These are phyloP conservation scores for Euphorbia corollata DNA, from an alignment of 441 rosid species.

Conservation along the genomic window DNA sequence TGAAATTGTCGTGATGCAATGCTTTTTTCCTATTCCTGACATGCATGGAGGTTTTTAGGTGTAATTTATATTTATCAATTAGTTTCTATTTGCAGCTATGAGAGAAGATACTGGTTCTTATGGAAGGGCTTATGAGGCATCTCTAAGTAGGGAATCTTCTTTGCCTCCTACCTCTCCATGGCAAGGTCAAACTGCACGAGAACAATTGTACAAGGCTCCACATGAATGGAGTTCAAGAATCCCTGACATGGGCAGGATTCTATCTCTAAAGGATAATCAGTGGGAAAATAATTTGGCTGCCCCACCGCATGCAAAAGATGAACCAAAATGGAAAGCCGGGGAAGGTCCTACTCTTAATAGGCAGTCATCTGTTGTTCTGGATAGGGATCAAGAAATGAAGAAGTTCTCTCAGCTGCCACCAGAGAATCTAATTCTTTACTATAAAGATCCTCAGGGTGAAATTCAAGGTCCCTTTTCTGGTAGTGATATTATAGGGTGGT, in stretches of 20 bases:
- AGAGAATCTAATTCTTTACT: conserved; percentile 66
- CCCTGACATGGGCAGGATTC: conserved; percentile 45
- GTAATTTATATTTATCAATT: neutral
- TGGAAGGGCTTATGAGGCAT: conserved; percentile 44
- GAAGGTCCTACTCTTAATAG: conserved; percentile 58
- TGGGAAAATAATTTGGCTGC: conserved; percentile 37
- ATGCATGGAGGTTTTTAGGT: neutral
- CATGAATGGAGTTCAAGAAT: conserved; percentile 45
- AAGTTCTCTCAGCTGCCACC: conserved; percentile 50
- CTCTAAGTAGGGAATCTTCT: conserved; percentile 38
- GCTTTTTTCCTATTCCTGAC: neutral
- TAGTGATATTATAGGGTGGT: conserved; percentile 91
- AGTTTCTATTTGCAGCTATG: conserved; percentile 35
- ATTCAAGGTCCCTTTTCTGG: conserved; percentile 95
- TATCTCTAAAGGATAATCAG: conserved; percentile 42
- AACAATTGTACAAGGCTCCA: conserved; percentile 32
- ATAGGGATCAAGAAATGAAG: conserved; percentile 65
- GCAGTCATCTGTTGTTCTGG: conserved; percentile 54
- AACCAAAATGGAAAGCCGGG: conserved; percentile 47
- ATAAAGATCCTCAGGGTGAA: conserved; percentile 95
- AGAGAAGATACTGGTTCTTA: conserved; percentile 41
- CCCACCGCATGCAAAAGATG: conserved; percentile 47
- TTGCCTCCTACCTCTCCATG: conserved; percentile 38
- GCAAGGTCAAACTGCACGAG: conserved; percentile 53
- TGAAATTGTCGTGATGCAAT: neutral